Evolutionary conservation across 192 early-diverging fungal genomes (phyloP).

Genomic region (Podila verticillata): DNA sequence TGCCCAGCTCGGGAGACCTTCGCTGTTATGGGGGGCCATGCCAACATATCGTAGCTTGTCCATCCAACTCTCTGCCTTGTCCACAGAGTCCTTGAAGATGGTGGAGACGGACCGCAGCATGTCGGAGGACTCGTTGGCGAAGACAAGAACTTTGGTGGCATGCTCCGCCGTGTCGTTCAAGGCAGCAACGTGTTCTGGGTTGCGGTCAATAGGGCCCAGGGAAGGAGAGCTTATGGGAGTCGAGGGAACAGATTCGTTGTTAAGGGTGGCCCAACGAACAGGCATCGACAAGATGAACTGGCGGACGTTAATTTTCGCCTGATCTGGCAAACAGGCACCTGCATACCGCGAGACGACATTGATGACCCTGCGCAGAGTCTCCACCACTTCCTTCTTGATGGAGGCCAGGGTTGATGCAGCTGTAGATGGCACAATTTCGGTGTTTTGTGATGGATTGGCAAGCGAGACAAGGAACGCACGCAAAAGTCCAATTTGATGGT

Average conservation of each 20-base stretch:
- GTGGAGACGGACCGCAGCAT: slow-evolving; percentile 72
- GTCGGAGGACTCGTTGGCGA: slow-evolving; percentile 74
- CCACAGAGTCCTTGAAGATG: slow-evolving; percentile 76
- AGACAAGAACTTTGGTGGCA: slow-evolving; percentile 70
- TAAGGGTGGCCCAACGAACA: slow-evolving; percentile 71
- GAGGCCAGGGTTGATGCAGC: slow-evolving; percentile 55
- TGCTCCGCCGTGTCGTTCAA: slow-evolving; percentile 57
- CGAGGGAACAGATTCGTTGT: slow-evolving; percentile 52
- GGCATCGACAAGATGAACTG: slow-evolving; percentile 88
- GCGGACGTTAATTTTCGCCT: slow-evolving; percentile 81
- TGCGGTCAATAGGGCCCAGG: slow-evolving; percentile 38
- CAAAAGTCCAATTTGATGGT: slow-evolving; percentile 71
- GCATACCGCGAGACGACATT: slow-evolving; percentile 90
- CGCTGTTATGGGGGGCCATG: slow-evolving; percentile 42
- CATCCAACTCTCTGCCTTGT: slow-evolving; percentile 72
- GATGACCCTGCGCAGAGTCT: slow-evolving; percentile 86
- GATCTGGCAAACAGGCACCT: slow-evolving; percentile 82
- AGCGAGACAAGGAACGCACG: slow-evolving; percentile 65
- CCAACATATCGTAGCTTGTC: slow-evolving; percentile 56
- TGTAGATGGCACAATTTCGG: slow-evolving; percentile 33
- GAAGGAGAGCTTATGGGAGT: slow-evolving; percentile 55
- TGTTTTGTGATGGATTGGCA: slow-evolving; percentile 30
- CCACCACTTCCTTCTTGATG: slow-evolving; percentile 85
- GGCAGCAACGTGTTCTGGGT: slow-evolving; percentile 33
- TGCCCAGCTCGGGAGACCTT: slow-evolving; percentile 50